Percentiles rank a stretch among this genome's conserved stretches.
phyloP scores from a whole-genome alignment of 805 yeast species.

The Pichia occidentalis region DNA sequence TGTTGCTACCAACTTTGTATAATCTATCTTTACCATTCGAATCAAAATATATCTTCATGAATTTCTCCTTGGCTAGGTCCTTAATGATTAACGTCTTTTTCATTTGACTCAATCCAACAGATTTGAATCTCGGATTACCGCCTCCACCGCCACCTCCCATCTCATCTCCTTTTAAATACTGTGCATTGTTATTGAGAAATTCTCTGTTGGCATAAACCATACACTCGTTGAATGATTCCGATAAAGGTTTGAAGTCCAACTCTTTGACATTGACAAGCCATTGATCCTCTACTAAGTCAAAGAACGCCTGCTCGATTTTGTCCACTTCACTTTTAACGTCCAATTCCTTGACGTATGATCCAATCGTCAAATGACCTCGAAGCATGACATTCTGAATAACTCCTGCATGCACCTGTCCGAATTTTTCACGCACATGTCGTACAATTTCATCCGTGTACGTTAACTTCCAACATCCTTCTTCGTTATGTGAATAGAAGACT shows the following conservation, averaged over 20 bases:
- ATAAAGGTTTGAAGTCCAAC: constrained; percentile 26
- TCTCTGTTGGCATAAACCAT: constrained; percentile 26
- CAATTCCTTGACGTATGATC: constrained; percentile 38
- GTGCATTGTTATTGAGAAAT: constrained; percentile 2
- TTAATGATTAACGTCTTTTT: constrained; percentile 57
- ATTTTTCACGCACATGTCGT: constrained; percentile 40
- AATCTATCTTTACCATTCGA: constrained; percentile 12
- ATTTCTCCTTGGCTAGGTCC: constrained; percentile 39
- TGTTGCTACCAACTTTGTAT: constrained; percentile 2
- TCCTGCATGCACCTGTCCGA: constrained; percentile 41
- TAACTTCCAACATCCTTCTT: constrained; percentile 55
- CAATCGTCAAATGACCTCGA: constrained; percentile 56
- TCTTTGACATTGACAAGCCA: constrained; percentile 44
- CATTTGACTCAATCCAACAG: constrained; percentile 33
- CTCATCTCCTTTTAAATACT: constrained; percentile 3
- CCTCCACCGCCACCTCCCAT: constrained; percentile 2
- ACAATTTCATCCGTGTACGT: constrained; percentile 76
- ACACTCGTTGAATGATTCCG: constrained; percentile 31
- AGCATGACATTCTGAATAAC: constrained; percentile 65
- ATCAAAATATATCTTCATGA: constrained; percentile 10
- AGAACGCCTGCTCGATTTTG: constrained; percentile 35
- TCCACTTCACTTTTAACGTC: constrained; percentile 17
- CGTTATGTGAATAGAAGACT: constrained; percentile 50
- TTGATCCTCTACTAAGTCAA: constrained; percentile 40
- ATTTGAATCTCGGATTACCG: constrained; percentile 8